Conservation (phyloP, 306 rosid species). For the Quercus berberidifolia region DNA sequence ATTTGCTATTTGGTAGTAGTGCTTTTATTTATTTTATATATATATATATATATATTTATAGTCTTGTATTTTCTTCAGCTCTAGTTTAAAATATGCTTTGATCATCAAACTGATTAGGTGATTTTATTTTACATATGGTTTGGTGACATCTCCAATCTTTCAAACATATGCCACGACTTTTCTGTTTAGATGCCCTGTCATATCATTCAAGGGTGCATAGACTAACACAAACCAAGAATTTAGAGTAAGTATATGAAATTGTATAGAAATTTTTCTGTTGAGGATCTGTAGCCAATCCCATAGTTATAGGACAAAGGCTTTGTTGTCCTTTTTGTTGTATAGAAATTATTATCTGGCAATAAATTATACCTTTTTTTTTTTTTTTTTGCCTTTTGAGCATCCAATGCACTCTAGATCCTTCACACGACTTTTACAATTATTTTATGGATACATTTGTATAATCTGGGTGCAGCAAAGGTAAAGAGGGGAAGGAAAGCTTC, state of each 20-base stretch:
- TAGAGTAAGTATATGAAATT: background rate
- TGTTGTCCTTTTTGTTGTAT: background rate
- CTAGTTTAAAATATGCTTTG: background rate
- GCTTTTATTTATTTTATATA: no score
- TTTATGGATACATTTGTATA: background rate
- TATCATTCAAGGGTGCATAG: no score
- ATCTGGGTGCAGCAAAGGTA: constrained; percentile 33
- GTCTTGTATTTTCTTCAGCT: background rate
- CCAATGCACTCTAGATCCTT: background rate
- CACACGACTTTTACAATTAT: constrained; percentile 7
- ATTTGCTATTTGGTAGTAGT: background rate
- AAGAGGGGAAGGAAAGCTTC: constrained; percentile 30
- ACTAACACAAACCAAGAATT: background rate
- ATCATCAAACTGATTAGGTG: background rate
- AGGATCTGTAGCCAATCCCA: no score
- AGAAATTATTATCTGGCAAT: background rate
- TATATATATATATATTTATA: no score
- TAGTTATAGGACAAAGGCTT: no score
- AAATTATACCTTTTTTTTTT: background rate
- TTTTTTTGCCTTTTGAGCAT: background rate
- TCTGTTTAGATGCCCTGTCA: background rate
- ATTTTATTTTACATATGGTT: background rate
- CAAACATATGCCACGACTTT: background rate
- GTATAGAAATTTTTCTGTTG: no score
- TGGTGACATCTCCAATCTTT: background rate